Base-by-base conservation (phyloP, 148 eudicot genomes). In the Heliamphora exappendiculata region DNA sequence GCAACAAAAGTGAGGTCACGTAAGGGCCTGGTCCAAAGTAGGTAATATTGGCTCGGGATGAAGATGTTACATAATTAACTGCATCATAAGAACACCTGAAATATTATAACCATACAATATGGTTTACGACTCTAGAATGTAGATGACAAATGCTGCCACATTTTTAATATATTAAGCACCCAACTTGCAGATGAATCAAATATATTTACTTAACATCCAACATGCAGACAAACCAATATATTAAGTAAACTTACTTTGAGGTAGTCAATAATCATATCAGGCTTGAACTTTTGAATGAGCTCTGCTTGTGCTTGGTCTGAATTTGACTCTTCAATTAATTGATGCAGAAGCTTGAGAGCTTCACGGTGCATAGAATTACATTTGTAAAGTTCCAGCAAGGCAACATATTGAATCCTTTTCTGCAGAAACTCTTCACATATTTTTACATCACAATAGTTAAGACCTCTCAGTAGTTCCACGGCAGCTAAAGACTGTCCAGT, bases 241-340 rank as follows among this genome's bases (percentile, higher is more conserved):
- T 7, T 63, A n/a, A n/a, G 50, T 17, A 75, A 75, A 71, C 77
- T 85, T 81, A 96, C 99, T 89, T 90, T 96, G 49, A 96, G 93
- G 84, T 96, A 96, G 37, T 93, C 98, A 83, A 96, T 88, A 62
- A 96, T 86, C 99, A 91, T 91, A 70, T 91, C 91, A 65, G 98
- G 97, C 75, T 93, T 91, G 85, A 93, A 96, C 66, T 91, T 91
- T 74, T 86, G 89, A 54, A 77, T 77, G 79, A 87, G 89, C 77
- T 90, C 93, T 78, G 82, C 50, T 76, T 88, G 86, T 26, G 88
- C 86, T 42, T 85, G 86, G n/a, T 86, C 90, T 74, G 99, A 88
- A 68, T 86, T 88, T 51, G 97, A 89, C 76, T 88, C 93, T 84
- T 96, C 93, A 17, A 91, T 81, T 67, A 96, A 77, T 58, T 88